Evolutionary conservation across 805 yeast genomes (phyloP).

Genomic region (Wickerhamomyces ciferrii): DNA sequence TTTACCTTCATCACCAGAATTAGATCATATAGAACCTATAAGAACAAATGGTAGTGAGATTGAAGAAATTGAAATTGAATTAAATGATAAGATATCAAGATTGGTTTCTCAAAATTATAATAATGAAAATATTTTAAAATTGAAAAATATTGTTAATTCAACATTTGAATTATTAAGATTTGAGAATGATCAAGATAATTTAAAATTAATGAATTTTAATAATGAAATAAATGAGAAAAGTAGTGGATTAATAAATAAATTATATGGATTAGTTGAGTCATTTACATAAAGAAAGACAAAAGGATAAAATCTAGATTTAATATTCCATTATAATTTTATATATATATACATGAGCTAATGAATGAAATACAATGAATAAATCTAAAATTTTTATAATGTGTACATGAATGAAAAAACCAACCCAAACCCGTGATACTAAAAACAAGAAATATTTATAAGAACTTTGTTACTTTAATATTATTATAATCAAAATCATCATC

Average conservation of each 20-base stretch:
- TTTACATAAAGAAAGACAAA: slow-evolving; percentile 2
- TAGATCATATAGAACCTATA: neutral
- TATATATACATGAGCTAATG: slow-evolving; percentile 2
- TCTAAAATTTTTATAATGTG: too few species aligned
- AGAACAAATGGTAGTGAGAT: neutral
- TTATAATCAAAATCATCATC: neutral
- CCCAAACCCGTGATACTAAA: neutral
- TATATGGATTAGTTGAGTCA: slow-evolving; percentile 11
- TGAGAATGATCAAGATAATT: slow-evolving; percentile 6
- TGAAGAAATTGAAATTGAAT: slow-evolving; percentile 15
- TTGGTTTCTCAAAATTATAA: slow-evolving; percentile 7
- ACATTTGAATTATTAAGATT: slow-evolving; percentile 12
- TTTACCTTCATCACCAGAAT: slow-evolving; percentile 17
- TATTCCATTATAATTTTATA: neutral
- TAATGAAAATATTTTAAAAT: slow-evolving; percentile 10
- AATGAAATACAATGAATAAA: neutral
- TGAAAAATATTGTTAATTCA: slow-evolving; percentile 12
- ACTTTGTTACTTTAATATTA: too few species aligned
- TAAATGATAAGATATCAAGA: slow-evolving; percentile 10
- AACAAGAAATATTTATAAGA: neutral
- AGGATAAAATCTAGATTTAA: too few species aligned
- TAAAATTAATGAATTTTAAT: slow-evolving; percentile 8
- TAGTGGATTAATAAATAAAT: slow-evolving; percentile 4
- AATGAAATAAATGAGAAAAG: slow-evolving; percentile 7
- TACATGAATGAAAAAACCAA: neutral